Evolutionary conservation across 2,329 filamentous ascomycete species (phyloP).

Genomic region (Aureobasidium sp.): DNA sequence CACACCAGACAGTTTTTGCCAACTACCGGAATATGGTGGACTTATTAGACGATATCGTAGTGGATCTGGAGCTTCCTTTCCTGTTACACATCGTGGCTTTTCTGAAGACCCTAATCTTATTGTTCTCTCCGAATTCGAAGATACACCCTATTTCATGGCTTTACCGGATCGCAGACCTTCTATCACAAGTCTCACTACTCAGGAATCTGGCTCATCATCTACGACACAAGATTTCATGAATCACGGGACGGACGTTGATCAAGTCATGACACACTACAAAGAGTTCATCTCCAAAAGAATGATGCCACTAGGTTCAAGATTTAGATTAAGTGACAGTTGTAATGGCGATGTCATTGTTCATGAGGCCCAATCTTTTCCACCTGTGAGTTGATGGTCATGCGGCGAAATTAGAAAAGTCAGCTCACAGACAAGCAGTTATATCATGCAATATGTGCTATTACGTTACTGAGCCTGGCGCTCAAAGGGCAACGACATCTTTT

Average conservation of each 20-base stretch:
- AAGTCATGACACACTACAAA: slow-evolving; percentile 16
- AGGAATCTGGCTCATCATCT: neutral
- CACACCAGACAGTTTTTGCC: slow-evolving; percentile 48
- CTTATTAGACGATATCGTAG: slow-evolving; percentile 2
- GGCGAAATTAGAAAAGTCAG: too few species aligned
- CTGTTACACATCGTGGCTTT: neutral
- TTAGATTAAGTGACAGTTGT: neutral
- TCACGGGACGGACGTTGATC: neutral
- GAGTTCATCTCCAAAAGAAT: slow-evolving; percentile 17
- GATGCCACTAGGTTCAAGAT: slow-evolving; percentile 15
- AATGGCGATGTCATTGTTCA: slow-evolving; percentile 13
- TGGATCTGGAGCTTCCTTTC: neutral
- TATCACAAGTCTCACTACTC: neutral
- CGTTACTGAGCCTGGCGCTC: slow-evolving; percentile 36
- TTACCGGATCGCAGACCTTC: neutral
- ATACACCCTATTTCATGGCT: slow-evolving; percentile 13
- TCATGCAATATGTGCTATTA: slow-evolving; percentile 52
- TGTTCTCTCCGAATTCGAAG: slow-evolving; percentile 14
- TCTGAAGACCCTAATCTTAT: slow-evolving; percentile 2
- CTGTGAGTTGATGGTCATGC: too few species aligned
- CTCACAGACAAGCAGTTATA: slow-evolving; percentile 37
- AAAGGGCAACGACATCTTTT: slow-evolving; percentile 32
- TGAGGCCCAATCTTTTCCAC: slow-evolving; percentile 44
- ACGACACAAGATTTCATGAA: neutral
- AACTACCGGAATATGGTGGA: slow-evolving; percentile 43